Conservation (phyloP, 352 stramenopile species). For the Globisporangium uncinulatum region DNA sequence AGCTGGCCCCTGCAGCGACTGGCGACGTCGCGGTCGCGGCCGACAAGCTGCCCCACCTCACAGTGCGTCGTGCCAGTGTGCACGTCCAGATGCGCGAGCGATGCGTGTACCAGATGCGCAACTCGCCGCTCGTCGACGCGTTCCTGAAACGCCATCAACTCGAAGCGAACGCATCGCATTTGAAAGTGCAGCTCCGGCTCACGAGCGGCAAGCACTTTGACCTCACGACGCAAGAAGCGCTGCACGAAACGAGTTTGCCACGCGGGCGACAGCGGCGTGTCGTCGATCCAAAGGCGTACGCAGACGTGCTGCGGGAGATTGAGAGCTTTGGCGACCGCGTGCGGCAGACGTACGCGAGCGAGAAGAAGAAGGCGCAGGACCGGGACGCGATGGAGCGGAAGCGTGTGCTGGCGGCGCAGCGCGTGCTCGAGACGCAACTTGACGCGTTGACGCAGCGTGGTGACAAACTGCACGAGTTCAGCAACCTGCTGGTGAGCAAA, state of each 20-base stretch:
- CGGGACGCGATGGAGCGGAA: constrained; percentile 28
- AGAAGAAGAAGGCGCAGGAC: constrained; percentile 33
- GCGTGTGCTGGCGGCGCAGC: constrained; percentile 23
- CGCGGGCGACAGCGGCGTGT: constrained; percentile 34
- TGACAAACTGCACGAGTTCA: constrained; percentile 50
- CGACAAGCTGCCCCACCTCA: constrained; percentile 9
- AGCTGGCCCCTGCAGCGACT: constrained; percentile 2
- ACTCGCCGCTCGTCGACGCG: constrained; percentile 53
- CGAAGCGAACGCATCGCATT: constrained; percentile 31
- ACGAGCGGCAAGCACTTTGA: constrained; percentile 42
- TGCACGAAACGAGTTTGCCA: constrained; percentile 31
- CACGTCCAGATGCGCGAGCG: constrained; percentile 44
- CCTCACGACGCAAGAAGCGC: constrained; percentile 35
- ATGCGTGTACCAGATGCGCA: constrained; percentile 52
- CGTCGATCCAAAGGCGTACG: constrained; percentile 45
- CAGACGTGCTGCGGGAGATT: constrained; percentile 43
- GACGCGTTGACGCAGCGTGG: constrained; percentile 26
- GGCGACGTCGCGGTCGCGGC: neutral
- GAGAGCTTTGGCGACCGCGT: constrained; percentile 48
- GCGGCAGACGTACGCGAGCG: constrained; percentile 31
- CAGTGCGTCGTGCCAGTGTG: neutral
- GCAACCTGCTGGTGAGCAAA: constrained; percentile 64
- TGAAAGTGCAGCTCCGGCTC: constrained; percentile 55
- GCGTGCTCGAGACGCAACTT: constrained; percentile 35
- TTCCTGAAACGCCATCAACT: constrained; percentile 53